Percentiles rank a stretch among this genome's conserved stretches.
Conservation (phyloP, 495 filamentous ascomycete genomes). For the Penicillium nucicola region DNA sequence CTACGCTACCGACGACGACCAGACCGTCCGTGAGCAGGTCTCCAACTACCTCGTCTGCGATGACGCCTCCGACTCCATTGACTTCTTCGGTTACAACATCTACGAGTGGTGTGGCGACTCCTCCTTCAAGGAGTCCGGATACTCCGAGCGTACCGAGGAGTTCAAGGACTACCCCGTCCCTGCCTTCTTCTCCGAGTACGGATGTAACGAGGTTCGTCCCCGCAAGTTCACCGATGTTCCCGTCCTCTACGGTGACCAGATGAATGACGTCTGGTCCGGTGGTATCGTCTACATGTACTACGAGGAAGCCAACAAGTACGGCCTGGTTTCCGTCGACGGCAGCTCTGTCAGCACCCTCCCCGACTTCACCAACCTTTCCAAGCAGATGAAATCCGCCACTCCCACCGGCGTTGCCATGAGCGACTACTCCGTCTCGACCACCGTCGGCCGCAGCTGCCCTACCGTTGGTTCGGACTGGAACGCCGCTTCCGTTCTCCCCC, state of each 20-base stretch:
- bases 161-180: slow-evolving; percentile 87
- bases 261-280: slow-evolving; percentile 85
- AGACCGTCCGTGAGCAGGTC: slow-evolving; percentile 70
- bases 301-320: slow-evolving; percentile 86
- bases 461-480: slow-evolving; percentile 61
- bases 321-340: slow-evolving; percentile 67
- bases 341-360: slow-evolving; percentile 54
- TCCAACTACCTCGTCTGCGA: slow-evolving; percentile 94
- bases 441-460: slow-evolving; percentile 73
- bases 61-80: slow-evolving; percentile 62
- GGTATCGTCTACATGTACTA: slow-evolving; percentile 99
- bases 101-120: slow-evolving; percentile 97
- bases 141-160: slow-evolving; percentile 73
- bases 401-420: slow-evolving; percentile 62
- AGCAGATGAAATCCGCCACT: slow-evolving; percentile 63
- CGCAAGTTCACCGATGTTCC: slow-evolving; percentile 83
- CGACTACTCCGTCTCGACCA: slow-evolving; percentile 66
- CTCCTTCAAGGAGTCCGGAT: slow-evolving; percentile 69
- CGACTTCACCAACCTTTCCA: slow-evolving; percentile 75
- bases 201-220: slow-evolving; percentile 77
- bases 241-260: slow-evolving; percentile 74
- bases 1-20: slow-evolving; percentile 93
- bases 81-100: slow-evolving; percentile 99
- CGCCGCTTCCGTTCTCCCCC: slow-evolving; percentile 75
- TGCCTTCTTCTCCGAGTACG: slow-evolving; percentile 98